Base-by-base conservation (phyloP, 2,329 filamentous ascomycete genomes). In the Pseudocercospora ulei region DNA sequence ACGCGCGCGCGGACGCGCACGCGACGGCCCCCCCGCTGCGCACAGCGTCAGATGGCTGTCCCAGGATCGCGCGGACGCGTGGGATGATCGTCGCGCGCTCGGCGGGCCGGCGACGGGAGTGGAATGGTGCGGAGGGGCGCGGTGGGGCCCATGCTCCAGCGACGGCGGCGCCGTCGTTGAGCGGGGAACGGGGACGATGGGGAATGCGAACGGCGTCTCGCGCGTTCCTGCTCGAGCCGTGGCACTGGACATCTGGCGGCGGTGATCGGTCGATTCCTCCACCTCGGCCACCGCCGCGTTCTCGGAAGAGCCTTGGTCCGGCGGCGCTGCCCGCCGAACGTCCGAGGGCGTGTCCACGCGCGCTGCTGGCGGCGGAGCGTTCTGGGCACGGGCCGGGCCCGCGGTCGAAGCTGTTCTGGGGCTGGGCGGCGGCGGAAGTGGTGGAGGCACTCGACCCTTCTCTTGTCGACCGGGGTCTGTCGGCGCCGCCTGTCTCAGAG, bases 81-180 rank as follows among this genome's bases (percentile, higher is more conserved):
- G 26, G 8, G 39, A 42, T 9, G 34, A 17, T 17, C 29, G 35
- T 13, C 39, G 30, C 22, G 38, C 19, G 16, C 38, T 35, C n/a
- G 29, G 29, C 9, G 27, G 27, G 20, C 37, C 19, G 6, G 20
- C 18, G 19, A 14, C 23, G 6, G 16, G 7, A 7, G 8, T 33
- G 17, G 23, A 5, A 14, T 22, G 7, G n/a, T 16, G 12, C 11
- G 18, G 30, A 33, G 18, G 30, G 23, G 30, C 18, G 7, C 30
- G 17, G 25, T 34, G 38, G 3, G 9, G 12, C 18, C 13, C 22
- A 23, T 38, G 29, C 12, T 40, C 20, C 23, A 38, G 27, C n/a
- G 33, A 30, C 6, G 42, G 38, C 6, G 42, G 42, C 12, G 42
- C 42, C 6, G 42, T 45, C 9, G 22, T 11, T 9, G 38, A 20